These are phyloP conservation scores for Neobulgaria alba DNA, from an alignment of 2,329 filamentous ascomycete species.

Conservation along the genomic window DNA sequence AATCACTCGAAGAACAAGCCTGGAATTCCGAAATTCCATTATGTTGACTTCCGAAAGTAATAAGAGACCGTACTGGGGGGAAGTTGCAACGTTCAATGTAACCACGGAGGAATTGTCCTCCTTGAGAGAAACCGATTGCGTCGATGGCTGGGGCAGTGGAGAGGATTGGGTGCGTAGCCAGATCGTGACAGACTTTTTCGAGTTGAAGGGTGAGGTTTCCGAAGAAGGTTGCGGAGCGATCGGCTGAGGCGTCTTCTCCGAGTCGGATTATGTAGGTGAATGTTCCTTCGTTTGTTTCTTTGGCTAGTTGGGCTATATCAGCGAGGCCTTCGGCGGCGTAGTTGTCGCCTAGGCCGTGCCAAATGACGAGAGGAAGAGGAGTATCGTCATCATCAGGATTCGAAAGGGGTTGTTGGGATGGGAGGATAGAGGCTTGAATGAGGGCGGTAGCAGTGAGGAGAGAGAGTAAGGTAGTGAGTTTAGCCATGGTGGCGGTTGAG, in stretches of 20 bases:
- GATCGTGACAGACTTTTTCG: constrained; percentile 64
- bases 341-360: constrained; percentile 77
- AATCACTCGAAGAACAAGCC: constrained; percentile 62
- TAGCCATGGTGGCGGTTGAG: constrained; percentile 7
- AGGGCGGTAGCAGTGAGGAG: constrained; percentile 1
- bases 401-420: constrained; percentile 1
- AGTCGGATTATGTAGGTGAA: constrained; percentile 74
- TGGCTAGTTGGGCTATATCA: constrained; percentile 60
- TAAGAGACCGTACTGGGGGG: constrained; percentile 47
- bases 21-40: constrained; percentile 81
- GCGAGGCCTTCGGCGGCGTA: constrained; percentile 69
- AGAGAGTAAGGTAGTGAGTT: constrained; percentile 2
- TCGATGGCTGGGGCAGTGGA: constrained; percentile 77
- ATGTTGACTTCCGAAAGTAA: constrained; percentile 66
- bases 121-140: constrained; percentile 90
- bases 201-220: constrained; percentile 82
- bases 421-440: constrained; percentile 3
- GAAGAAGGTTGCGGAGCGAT: constrained; percentile 80
- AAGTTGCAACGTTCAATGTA: constrained; percentile 80
- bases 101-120: constrained; percentile 88
- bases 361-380: constrained; percentile 86
- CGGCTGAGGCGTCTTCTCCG: constrained; percentile 49
- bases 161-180: constrained; percentile 69
- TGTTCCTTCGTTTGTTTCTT: constrained; percentile 69
- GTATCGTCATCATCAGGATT: constrained; percentile 39